Evolutionary conservation across 2,329 filamentous ascomycete species (phyloP).

Genomic region (Grosmannia clavigera): DNA sequence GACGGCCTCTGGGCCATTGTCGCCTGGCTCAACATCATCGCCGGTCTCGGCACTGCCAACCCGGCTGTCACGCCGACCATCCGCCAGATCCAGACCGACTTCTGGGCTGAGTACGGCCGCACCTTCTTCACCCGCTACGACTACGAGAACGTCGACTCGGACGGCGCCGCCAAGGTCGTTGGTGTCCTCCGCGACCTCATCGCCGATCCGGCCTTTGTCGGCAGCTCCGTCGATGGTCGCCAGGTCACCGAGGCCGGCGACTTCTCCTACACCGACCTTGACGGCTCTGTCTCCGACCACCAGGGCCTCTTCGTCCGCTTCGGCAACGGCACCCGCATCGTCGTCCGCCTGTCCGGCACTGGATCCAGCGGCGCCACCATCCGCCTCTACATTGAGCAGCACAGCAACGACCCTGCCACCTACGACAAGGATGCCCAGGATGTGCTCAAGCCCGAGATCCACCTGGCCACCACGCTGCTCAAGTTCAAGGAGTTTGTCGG

Average conservation of each 20-base stretch:
- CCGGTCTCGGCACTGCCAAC: slow-evolving; percentile 75
- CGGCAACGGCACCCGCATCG: slow-evolving; percentile 86
- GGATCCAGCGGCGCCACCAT: slow-evolving; percentile 94
- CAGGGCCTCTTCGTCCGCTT: slow-evolving; percentile 94
- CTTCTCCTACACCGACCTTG: slow-evolving; percentile 98
- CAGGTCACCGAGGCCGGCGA: slow-evolving; percentile 85
- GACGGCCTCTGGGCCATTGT: slow-evolving; percentile 96
- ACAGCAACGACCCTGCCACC: slow-evolving; percentile 68
- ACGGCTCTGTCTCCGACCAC: slow-evolving; percentile 89
- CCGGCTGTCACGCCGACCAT: slow-evolving; percentile 78
- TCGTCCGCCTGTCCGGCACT: slow-evolving; percentile 88
- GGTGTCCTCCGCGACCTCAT: slow-evolving; percentile 70
- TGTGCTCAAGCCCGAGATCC: slow-evolving; percentile 83
- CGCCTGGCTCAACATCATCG: slow-evolving; percentile 98
- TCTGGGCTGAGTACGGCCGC: slow-evolving; percentile 92
- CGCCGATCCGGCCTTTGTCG: slow-evolving; percentile 60
- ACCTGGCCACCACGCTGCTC: slow-evolving; percentile 70
- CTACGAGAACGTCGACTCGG: slow-evolving; percentile 88
- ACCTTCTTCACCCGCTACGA: slow-evolving; percentile 99
- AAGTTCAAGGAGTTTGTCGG: slow-evolving; percentile 92
- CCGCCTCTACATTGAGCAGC: slow-evolving; percentile 92
- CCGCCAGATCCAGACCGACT: slow-evolving; percentile 89
- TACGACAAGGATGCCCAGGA: slow-evolving; percentile 80
- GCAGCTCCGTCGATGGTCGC: slow-evolving; percentile 68
- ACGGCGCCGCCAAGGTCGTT: slow-evolving; percentile 83